These are phyloP conservation scores for Asterochloris sp. DNA, from an alignment of 139 green algal genomes.

Conservation along the genomic window DNA sequence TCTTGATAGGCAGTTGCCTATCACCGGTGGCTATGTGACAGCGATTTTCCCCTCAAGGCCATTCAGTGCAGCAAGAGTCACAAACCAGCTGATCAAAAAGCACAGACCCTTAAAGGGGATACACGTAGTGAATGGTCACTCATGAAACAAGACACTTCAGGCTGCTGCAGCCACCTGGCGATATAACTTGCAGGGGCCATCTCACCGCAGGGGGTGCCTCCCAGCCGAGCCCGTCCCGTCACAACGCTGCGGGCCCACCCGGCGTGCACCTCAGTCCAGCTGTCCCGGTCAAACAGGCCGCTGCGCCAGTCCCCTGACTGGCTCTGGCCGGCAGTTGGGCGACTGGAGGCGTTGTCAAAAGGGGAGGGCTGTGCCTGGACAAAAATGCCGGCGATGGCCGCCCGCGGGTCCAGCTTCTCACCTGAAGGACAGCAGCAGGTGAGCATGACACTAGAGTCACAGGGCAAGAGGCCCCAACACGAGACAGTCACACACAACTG, in stretches of 20 bases:
- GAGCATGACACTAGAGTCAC: too few species aligned
- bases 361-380: not conserved
- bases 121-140: too few species aligned
- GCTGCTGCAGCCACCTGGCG: not conserved
- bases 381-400: slow-evolving; percentile 62
- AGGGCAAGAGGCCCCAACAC: too few species aligned
- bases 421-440: slow-evolving; percentile 11
- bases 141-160: not conserved
- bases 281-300: slow-evolving; percentile 87
- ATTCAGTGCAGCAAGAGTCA: too few species aligned
- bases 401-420: slow-evolving; percentile 80
- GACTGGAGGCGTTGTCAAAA: not conserved
- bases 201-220: slow-evolving; percentile 76
- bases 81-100: too few species aligned
- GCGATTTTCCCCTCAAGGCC: not conserved
- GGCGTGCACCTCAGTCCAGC: slow-evolving; percentile 80
- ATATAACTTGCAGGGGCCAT: too few species aligned
- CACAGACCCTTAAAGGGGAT: too few species aligned
- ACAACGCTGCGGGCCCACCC: slow-evolving; percentile 80
- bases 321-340: not conserved
- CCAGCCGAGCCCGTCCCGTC: slow-evolving; percentile 85
- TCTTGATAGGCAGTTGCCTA: too few species aligned
- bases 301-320: slow-evolving; percentile 48
- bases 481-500: too few species aligned
- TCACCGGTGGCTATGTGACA: too few species aligned